phyloP scores from a whole-genome alignment of 768 basidiomycete species.

The Trametes cinnabarina region DNA sequence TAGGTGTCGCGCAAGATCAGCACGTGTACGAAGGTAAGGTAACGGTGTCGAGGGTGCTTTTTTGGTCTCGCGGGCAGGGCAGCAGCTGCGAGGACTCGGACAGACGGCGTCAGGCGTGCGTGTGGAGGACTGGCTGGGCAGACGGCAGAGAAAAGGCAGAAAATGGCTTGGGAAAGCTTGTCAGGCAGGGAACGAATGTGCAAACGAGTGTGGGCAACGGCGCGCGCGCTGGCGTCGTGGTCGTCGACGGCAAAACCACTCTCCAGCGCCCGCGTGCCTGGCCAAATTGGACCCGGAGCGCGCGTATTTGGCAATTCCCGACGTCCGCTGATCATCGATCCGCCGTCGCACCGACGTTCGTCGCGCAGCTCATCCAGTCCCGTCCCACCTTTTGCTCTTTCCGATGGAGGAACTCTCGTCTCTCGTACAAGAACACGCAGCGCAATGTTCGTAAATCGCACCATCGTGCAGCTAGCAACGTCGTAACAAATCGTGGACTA shows the following conservation, averaged over 20 bases:
- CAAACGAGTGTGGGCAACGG: slow-evolving; percentile 9
- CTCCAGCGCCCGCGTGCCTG: slow-evolving; percentile 1
- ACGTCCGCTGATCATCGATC: slow-evolving; percentile 4
- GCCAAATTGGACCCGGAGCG: background rate
- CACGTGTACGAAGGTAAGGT: slow-evolving; percentile 25
- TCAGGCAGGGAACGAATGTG: slow-evolving; percentile 2
- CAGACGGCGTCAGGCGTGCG: background rate
- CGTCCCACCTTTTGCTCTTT: background rate
- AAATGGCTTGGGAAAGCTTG: slow-evolving; percentile 1
- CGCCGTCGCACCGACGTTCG: background rate
- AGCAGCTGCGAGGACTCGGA: slow-evolving; percentile 1
- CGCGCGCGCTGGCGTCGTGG: slow-evolving; percentile 16
- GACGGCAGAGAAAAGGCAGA: slow-evolving; percentile 1
- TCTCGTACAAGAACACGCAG: background rate
- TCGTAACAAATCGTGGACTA: background rate
- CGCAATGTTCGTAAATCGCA: background rate
- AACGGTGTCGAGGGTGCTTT: slow-evolving; percentile 1
- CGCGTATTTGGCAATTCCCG: slow-evolving; percentile 16
- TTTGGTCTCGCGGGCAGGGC: background rate
- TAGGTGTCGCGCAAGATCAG: slow-evolving; percentile 21
- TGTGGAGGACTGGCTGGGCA: background rate
- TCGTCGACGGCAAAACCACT: slow-evolving; percentile 9
- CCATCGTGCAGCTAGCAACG: background rate
- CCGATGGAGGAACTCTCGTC: too few relatives aligned
- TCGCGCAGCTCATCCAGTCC: background rate